Percentiles rank a stretch among this genome's conserved stretches.
These are phyloP conservation scores for Piper betle DNA, from an alignment of 164 flowering plant genomes.

Conservation along the genomic window DNA sequence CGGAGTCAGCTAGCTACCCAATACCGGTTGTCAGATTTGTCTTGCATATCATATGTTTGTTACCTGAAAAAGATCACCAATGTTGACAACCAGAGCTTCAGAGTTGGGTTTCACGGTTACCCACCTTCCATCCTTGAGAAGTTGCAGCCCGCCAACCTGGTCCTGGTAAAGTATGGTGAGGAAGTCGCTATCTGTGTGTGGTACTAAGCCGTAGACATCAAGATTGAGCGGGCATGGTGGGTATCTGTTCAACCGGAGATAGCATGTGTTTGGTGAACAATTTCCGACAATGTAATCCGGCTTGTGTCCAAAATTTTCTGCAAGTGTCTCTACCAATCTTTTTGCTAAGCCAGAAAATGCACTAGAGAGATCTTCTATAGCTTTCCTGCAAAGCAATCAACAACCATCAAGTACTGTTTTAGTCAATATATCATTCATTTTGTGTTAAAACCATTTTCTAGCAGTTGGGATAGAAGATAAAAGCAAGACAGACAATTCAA, in stretches of 20 bases:
- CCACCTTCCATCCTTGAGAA: constrained; percentile 64
- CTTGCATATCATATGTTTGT: too few species aligned
- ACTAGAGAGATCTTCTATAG: constrained; percentile 42
- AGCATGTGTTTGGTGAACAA: constrained; percentile 49
- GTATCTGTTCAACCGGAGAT: constrained; percentile 69
- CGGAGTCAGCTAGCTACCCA: too few species aligned
- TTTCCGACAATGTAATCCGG: constrained; percentile 37
- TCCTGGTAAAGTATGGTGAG: constrained; percentile 74
- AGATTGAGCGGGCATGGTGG: constrained; percentile 55
- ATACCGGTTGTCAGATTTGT: too few species aligned
- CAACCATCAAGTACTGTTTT: neutral
- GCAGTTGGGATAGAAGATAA: too few species aligned
- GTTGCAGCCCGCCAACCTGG: constrained; percentile 64
- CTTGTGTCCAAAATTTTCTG: constrained; percentile 40
- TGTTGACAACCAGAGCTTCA: constrained; percentile 54
- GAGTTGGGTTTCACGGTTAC: constrained; percentile 63
- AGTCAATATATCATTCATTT: neutral
- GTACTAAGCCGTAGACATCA: constrained; percentile 52
- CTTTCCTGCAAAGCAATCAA: constrained; percentile 26
- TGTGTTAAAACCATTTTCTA: too few species aligned
- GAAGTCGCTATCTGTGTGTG: constrained; percentile 84
- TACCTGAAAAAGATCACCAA: constrained; percentile 83
- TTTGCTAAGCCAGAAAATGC: constrained; percentile 39
- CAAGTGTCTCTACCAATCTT: constrained; percentile 42
- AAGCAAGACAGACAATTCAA: too few species aligned